Conservation (phyloP, 208 protist genomes). For the Leishmania tarentolae region DNA sequence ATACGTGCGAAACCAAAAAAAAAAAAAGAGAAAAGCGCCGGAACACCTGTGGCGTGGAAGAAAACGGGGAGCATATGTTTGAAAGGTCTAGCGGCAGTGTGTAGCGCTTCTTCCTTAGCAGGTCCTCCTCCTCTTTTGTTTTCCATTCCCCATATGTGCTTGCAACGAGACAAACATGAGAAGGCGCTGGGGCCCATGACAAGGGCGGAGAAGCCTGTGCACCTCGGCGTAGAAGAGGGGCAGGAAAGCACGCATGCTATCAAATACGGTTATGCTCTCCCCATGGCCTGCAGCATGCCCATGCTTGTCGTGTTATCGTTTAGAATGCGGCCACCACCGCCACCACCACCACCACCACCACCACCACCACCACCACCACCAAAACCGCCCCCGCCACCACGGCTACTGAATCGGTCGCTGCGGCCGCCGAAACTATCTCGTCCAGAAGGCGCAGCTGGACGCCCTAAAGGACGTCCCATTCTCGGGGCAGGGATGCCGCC, state of each 20-base stretch:
- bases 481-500: constrained; percentile 22
- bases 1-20: neutral
- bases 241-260: neutral
- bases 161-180: neutral
- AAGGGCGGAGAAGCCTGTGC: neutral
- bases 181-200: neutral
- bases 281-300: constrained; percentile 87
- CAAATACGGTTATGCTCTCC: constrained; percentile 45
- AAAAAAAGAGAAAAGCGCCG: neutral
- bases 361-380: constrained; percentile 33
- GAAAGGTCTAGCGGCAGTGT: neutral
- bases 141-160: neutral
- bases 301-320: constrained; percentile 89
- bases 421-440: constrained; percentile 15
- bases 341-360: constrained; percentile 31
- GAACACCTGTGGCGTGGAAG: neutral
- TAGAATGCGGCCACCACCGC: constrained; percentile 47
- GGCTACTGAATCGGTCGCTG: constrained; percentile 35
- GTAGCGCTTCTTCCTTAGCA: neutral
- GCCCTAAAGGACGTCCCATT: neutral
- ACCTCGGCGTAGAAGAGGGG: constrained; percentile 11
- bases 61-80: neutral
- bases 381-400: constrained; percentile 28
- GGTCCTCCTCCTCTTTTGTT: neutral
- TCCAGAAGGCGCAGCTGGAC: constrained; percentile 7